A percentile compares a stretch with the other conserved stretches of the same genome.
Evolutionary conservation across 2,329 filamentous ascomycete species (phyloP).

Genomic region (Hymenoscyphus fraxineus): DNA sequence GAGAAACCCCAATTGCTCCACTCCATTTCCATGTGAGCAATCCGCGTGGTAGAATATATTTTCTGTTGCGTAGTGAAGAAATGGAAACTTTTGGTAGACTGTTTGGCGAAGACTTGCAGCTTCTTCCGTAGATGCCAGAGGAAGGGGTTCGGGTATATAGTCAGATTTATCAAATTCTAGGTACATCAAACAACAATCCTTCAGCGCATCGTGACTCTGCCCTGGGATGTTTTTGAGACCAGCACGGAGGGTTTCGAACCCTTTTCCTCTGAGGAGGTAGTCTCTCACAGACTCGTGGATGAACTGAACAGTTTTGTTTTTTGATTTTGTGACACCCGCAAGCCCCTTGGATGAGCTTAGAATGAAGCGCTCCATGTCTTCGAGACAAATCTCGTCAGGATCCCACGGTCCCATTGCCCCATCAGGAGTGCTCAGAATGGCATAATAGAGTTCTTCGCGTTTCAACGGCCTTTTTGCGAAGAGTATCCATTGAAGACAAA

Average conservation of each 20-base stretch:
- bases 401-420: slow-evolving; percentile 22
- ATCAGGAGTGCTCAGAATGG: slow-evolving; percentile 19
- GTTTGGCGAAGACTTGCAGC: slow-evolving; percentile 24
- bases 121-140: slow-evolving; percentile 10
- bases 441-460: slow-evolving; percentile 26
- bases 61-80: slow-evolving; percentile 44
- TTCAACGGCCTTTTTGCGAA: slow-evolving; percentile 38
- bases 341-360: slow-evolving; percentile 42
- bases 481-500: slow-evolving; percentile 52
- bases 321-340: slow-evolving; percentile 36
- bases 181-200: slow-evolving; percentile 26
- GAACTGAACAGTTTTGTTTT: slow-evolving; percentile 37
- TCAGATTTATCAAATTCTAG: slow-evolving; percentile 16
- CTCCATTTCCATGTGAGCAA: slow-evolving; percentile 31
- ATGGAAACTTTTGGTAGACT: slow-evolving; percentile 36
- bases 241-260: not conserved
- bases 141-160: not conserved
- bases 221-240: slow-evolving; percentile 33
- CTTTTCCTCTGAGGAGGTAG: slow-evolving; percentile 34
- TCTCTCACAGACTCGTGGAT: slow-evolving; percentile 41
- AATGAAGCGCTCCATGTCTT: slow-evolving; percentile 37
- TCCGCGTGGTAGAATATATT: slow-evolving; percentile 43
- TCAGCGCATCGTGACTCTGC: slow-evolving; percentile 27
- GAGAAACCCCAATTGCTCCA: slow-evolving; percentile 37
- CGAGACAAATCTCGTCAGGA: slow-evolving; percentile 26